Conservation (phyloP, 495 filamentous ascomycete species). For the Pseudomonodictys pantanalensis region DNA sequence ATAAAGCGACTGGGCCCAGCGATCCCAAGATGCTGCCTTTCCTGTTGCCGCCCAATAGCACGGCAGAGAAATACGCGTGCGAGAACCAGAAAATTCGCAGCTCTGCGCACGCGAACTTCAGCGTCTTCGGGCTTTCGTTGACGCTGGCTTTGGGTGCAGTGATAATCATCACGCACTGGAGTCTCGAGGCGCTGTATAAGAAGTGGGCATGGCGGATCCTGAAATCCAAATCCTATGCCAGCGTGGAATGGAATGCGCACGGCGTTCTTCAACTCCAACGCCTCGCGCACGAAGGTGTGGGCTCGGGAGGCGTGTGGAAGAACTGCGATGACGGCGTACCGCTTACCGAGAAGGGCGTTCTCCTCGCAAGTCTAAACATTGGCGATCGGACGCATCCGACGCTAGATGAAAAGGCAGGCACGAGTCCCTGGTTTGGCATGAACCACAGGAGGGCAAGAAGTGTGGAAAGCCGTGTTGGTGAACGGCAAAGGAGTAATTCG, state of each 20-base stretch:
- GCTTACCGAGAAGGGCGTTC: too few relatives aligned
- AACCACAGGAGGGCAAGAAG: too few relatives aligned
- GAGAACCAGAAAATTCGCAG: constrained; percentile 12
- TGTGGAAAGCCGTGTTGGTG: too few relatives aligned
- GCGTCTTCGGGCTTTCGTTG: neutral
- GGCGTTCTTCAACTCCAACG: constrained; percentile 2
- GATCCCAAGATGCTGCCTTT: neutral
- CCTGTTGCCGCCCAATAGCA: neutral
- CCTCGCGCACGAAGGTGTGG: constrained; percentile 1
- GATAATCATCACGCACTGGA: neutral
- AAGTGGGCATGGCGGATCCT: neutral
- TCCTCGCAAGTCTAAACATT: too few relatives aligned
- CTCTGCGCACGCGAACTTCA: constrained; percentile 2
- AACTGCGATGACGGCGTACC: too few relatives aligned
- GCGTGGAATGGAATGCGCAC: constrained; percentile 1
- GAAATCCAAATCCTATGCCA: neutral
- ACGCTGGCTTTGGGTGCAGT: neutral
- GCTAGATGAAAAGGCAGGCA: too few relatives aligned
- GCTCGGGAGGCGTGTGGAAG: too few relatives aligned
- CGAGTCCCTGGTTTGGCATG: too few relatives aligned
- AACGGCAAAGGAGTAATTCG: too few relatives aligned
- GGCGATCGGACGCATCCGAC: too few relatives aligned
- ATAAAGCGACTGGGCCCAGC: neutral
- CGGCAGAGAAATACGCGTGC: neutral
- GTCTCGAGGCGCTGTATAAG: neutral